These are phyloP conservation scores for Cercospora sp. DNA, from an alignment of 2,329 filamentous ascomycete genomes.

Conservation along the genomic window DNA sequence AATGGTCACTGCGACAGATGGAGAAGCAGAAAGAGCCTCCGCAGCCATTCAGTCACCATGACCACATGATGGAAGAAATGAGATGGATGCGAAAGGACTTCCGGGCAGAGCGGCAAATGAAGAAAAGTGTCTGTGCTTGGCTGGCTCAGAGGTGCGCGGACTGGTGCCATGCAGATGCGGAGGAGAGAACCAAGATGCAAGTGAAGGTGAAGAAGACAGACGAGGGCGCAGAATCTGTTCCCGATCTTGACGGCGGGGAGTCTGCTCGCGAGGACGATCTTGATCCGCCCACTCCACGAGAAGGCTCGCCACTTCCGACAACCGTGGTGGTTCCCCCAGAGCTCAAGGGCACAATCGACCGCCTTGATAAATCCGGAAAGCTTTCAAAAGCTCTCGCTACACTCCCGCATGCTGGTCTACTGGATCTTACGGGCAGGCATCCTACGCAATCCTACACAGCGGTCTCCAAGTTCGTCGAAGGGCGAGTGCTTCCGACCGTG, in stretches of 20 bases:
- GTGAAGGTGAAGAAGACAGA: constrained; percentile 57
- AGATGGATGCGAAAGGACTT: constrained; percentile 99
- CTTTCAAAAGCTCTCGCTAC: constrained; percentile 33
- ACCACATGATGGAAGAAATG: constrained; percentile 84
- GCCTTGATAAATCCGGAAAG: constrained; percentile 32
- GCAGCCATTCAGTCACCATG: constrained; percentile 76
- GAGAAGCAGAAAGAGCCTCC: constrained; percentile 80
- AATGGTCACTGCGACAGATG: constrained; percentile 89
- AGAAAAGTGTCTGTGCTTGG: constrained; percentile 75
- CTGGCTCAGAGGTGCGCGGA: constrained; percentile 81
- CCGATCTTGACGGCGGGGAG: constrained; percentile 38
- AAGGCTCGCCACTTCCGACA: constrained; percentile 19
- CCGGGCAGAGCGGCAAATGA: constrained; percentile 91
- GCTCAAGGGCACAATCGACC: constrained; percentile 30
- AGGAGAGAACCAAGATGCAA: constrained; percentile 68
- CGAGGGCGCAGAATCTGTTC: constrained; percentile 21
- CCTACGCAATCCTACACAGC: constrained; percentile 40
- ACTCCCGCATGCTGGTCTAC: constrained; percentile 32
- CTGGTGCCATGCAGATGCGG: constrained; percentile 67
- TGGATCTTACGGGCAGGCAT: constrained; percentile 15
- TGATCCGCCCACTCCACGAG: constrained; percentile 32
- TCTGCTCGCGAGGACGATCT: constrained; percentile 38
- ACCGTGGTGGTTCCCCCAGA: constrained; percentile 35
- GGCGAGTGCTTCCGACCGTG: constrained; percentile 70
- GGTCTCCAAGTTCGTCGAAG: constrained; percentile 82